phyloP scores from a whole-genome alignment of 2,329 filamentous ascomycete species.

The Scedosporium boydii region DNA sequence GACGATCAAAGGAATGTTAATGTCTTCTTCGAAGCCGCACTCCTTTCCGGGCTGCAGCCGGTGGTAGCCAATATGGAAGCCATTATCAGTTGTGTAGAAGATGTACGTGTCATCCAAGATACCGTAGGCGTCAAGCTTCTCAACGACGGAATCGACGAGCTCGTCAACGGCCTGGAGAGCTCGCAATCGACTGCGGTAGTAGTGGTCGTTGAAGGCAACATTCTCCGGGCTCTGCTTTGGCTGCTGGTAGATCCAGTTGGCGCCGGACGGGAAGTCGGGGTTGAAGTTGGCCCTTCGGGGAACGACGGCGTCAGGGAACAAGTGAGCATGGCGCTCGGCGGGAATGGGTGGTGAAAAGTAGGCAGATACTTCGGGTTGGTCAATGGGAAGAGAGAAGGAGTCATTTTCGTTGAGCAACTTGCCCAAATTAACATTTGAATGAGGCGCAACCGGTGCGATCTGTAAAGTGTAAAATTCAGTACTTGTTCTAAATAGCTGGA shows the following conservation, averaged over 20 bases:
- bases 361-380: slow-evolving; percentile 3
- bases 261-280: slow-evolving; percentile 32
- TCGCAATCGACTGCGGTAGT: slow-evolving; percentile 30
- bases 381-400: not conserved
- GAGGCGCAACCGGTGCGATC: slow-evolving; percentile 35
- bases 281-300: slow-evolving; percentile 61
- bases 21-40: slow-evolving; percentile 41
- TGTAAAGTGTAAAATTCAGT: too few relatives aligned
- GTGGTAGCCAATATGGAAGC: slow-evolving; percentile 44
- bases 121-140: slow-evolving; percentile 19
- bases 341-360: slow-evolving; percentile 22
- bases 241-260: slow-evolving; percentile 33
- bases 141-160: slow-evolving; percentile 29
- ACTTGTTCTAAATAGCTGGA: too few relatives aligned
- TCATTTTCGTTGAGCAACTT: slow-evolving; percentile 8
- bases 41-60: slow-evolving; percentile 41
- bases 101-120: slow-evolving; percentile 36
- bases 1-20: slow-evolving; percentile 39
- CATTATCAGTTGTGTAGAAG: slow-evolving; percentile 43
- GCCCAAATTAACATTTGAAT: slow-evolving; percentile 18
- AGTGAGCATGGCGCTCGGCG: slow-evolving; percentile 46
- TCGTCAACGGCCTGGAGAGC: slow-evolving; percentile 36
- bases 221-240: slow-evolving; percentile 20
- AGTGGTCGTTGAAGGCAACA: slow-evolving; percentile 26
- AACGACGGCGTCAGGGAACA: slow-evolving; percentile 50